phyloP scores from a whole-genome alignment of 495 filamentous ascomycete genomes.

The Aspergillus mulundensis region DNA sequence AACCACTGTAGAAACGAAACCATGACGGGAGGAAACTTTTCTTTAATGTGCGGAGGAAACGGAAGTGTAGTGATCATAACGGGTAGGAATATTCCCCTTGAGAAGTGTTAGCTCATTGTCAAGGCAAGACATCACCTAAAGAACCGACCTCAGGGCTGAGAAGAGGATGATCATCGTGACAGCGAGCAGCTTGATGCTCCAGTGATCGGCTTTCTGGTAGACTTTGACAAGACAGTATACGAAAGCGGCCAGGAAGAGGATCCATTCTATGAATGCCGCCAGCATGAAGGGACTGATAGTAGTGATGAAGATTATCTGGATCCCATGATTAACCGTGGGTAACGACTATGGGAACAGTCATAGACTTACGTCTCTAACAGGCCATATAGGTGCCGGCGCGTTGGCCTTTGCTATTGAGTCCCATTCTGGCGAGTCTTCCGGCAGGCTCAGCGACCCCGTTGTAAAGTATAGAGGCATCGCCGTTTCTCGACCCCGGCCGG shows the following conservation, averaged over 20 bases:
- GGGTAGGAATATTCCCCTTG: conserved; percentile 74
- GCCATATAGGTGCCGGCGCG: conserved; percentile 45
- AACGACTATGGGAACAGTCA: neutral
- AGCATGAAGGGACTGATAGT: conserved; percentile 81
- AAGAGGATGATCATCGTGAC: conserved; percentile 72
- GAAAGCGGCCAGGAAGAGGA: conserved; percentile 89
- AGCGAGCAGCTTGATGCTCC: conserved; percentile 73
- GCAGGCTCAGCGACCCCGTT: neutral
- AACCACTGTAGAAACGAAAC: conserved; percentile 84
- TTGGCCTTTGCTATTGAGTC: conserved; percentile 4
- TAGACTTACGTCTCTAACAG: conserved; percentile 60
- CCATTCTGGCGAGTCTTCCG: neutral
- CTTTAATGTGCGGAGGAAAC: conserved; percentile 64
- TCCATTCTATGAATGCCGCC: conserved; percentile 86
- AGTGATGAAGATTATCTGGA: conserved; percentile 72
- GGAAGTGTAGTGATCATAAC: conserved; percentile 95
- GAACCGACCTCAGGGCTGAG: conserved; percentile 63
- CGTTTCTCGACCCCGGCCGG: neutral
- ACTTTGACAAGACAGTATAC: conserved; percentile 88
- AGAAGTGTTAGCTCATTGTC: conserved; percentile 26
- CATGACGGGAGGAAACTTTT: conserved; percentile 63
- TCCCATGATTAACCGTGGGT: conserved; percentile 12
- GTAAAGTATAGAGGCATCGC: neutral
- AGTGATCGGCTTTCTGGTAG: conserved; percentile 84
- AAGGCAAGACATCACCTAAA: neutral